Evolutionary conservation across 1,284 basidiomycete genomes (phyloP), one percentile per base, ranked within the genome.

Genomic region (Pascua guehoae): DNA sequence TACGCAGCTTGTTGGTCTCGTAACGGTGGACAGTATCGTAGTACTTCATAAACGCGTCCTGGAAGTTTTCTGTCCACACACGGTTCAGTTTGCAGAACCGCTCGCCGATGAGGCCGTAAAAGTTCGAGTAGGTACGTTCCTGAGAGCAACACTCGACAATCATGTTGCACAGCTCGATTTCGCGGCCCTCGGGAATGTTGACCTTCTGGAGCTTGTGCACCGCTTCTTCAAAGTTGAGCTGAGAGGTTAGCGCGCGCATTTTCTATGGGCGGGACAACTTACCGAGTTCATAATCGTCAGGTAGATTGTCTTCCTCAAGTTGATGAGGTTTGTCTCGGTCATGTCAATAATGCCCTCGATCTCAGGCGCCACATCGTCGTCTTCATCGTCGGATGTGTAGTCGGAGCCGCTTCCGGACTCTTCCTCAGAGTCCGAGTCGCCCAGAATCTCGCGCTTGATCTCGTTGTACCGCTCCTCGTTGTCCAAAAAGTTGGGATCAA

Each of bases 71-170:
- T 45, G 88, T 89, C 94, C 95, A 98, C 11, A 90, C 83, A 36
- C 91, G 87, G 75, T 96, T 93, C 65, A 98, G 82, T 78, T 96
- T 96, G 81, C 89, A 89, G 79, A 98, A 93, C 12, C 95, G 87
- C 78, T 98, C 95, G 53, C 92, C 93, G 66, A 97, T 85, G 40
- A 97, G 85, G 17, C 95, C 95, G 72, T 95, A 98, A 81, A 97
- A 98, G 43, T 85, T 91, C 11, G 89, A 89, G 76, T 97, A 98
- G 0, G 95, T 94, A 5, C 95, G 88, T 75, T 98, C 95, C 81
- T 98, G 95, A 3, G 95, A 98, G 74, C 95, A 98, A 87, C 95
- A 98, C 72, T 98, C 95, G 76, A 98, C 88, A 59, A 98, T 85
- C 95, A 98, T 98, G 81, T 98, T 98, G 78, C 90, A 87, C 52